Evolutionary conservation across 768 basidiomycete species (phyloP), one percentile per base, ranked within the genome.

Genomic region (Mrakia frigida): DNA sequence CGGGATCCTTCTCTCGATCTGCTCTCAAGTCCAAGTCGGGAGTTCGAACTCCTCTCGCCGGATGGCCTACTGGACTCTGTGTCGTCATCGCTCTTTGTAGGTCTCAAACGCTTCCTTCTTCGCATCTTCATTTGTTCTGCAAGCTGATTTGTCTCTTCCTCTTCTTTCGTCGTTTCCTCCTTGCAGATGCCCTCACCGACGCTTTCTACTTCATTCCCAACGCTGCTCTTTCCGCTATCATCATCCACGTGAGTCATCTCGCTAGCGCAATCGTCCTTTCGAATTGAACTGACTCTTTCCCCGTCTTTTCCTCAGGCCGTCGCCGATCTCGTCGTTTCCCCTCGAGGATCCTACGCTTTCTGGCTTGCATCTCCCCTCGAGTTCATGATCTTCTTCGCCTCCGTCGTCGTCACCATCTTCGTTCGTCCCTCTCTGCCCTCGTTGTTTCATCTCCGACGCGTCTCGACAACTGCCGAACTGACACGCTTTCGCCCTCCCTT

Each of bases 1-100:
- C 97, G 18, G 97, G 97, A 2, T 98, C 95, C 0, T 99, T 99
- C 88, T 97, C 95, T 53, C 92, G 97, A n/a, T 92, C 94, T 3
- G 97, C 97, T 2, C 86, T 99, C 81, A 94, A 97, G 84, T 89
- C 92, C 41, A 98, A 96, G 83, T 95, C 93, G 0, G 97, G 97
- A 68, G 96, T 98, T n/a, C 89, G 96, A 72, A 98, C 97, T 3
- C 97, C 97, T 11, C 87, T 90, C 14, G 94, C 92, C 16, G 97
- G 97, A 75, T 87, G 94, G 76, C 82, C 91, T 79, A 91, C 93
- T 31, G 90, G 92, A 37, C 82, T 96, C 52, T 90, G 95, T 63
- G 96, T 98, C 79, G 87, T 98, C 75, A 90, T 98, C 76, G 94
- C 97, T 0, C 85, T 95, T 88, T 93, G 87, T 46, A 9, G 9